Evolutionary conservation across 2,329 filamentous ascomycete species (phyloP), one percentile per base, ranked within the genome.

Genomic region (Didymella exigua): DNA sequence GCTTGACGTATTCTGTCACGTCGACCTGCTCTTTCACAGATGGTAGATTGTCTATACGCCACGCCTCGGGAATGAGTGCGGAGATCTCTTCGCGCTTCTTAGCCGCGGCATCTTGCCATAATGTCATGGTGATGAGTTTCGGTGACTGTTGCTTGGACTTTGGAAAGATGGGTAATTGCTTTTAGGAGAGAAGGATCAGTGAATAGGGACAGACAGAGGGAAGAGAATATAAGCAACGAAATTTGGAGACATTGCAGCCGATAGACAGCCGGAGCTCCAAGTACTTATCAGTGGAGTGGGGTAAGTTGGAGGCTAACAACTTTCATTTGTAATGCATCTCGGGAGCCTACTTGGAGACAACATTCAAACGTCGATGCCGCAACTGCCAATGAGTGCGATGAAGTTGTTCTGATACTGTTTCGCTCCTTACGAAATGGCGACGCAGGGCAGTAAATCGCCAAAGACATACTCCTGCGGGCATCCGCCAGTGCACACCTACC

Each of bases 41-140:
- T 2, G 84, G 84, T 1, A 83, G 67, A 31, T 71, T 68, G 8
- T 75, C 43, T 4, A 87, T 69, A 19, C 76, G 77, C 85, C 85
- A 87, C 73, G 83, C 78, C 29, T 77, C 49, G 0, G 85, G 84
- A 44, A 88, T 86, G 2, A 81, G 74, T 9, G 78, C 73, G 23
- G 82, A 74, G 47, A 85, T 80, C 0, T 79, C 76, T 27, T 82
- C 78, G 34, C 84, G 78, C 70, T 88, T 88, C 18, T 76, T 74
- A 49, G 78, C 73, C 16, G 80, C 84, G 9, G 74, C 63, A 4
- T 72, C 63, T 70, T 83, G 70, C 85, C 85, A 88, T 51, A 54
- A 87, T 54, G 58, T 54, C 34, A 61, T 36, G 62, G 70, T 71
- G 24, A 14, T 55, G 29, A 16, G 14, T 8, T n/a, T n/a, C 3